Evolutionary conservation across 2,329 filamentous ascomycete genomes (phyloP), one percentile per base, ranked within the genome.

Genomic region (Tolypocladium album): DNA sequence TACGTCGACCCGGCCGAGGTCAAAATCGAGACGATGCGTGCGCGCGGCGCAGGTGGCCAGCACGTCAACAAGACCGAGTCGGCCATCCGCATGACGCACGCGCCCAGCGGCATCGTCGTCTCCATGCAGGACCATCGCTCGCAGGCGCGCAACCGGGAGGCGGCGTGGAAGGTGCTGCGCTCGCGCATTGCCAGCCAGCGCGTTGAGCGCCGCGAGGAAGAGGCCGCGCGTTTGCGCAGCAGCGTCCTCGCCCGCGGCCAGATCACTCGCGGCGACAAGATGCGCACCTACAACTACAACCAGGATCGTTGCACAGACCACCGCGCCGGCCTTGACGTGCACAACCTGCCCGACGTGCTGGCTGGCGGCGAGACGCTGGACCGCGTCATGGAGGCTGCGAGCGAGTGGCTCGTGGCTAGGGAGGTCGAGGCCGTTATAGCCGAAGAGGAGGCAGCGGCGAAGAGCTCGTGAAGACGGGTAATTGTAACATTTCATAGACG

Each of bases 21-120:
- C 31, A 82, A 82, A 58, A 79, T 85, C 24, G 94, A 99, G 71
- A 90, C 92, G 62, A 96, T 97, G 92, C 84, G 92, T 20, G 92
- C 94, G 0, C 81, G 90, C 55, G 94, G 94, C 61, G 93, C 94
- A 0, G 94, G 94, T 39, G 94, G 94, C 0, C 94, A 99, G 77
- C 94, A 99, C 75, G 94, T 99, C 71, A 99, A 99, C 77, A 97
- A 93, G 73, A 99, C 94, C 0, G 94, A 99, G 76, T 96, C 91
- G 38, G 94, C 94, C 4, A 90, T 99, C 62, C 88, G 94, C 12
- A 80, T 99, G 68, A 97, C 92, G 2, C 94, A 99, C 76, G 75
- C 88, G 8, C 94, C 94, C 2, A 96, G 92, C 0, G 89, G 89
- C 53, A 94, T 87, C 0, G 85, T 90, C 2, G 92, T 97, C 17